Evolutionary conservation across 805 yeast genomes (phyloP).

Genomic region (Wickerhamomyces rabaulensis): DNA sequence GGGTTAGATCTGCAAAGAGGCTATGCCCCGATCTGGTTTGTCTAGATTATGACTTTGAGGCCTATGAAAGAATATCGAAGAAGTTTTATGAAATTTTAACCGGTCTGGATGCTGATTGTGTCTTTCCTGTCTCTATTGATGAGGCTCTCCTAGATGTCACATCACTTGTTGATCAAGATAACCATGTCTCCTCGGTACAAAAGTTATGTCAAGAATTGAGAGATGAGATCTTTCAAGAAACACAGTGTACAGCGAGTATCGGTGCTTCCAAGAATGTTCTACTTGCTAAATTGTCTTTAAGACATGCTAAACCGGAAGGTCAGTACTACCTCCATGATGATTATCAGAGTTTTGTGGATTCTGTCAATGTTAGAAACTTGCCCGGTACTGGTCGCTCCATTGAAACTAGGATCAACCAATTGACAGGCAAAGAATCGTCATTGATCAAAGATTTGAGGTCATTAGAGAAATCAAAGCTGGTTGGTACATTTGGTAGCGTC

Average conservation of each 20-base stretch:
- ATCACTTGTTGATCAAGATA: conserved; percentile 21
- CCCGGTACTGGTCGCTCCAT: conserved; percentile 64
- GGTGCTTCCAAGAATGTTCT: conserved; percentile 75
- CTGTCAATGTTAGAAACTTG: conserved; percentile 31
- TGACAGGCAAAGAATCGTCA: neutral
- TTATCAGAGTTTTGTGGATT: conserved; percentile 26
- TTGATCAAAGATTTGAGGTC: conserved; percentile 31
- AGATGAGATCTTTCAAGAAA: conserved; percentile 33
- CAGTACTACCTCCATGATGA: conserved; percentile 34
- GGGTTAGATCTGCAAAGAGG: conserved; percentile 63
- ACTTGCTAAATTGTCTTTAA: conserved; percentile 69
- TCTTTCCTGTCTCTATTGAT: conserved; percentile 82
- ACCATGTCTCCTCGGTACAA: conserved; percentile 21
- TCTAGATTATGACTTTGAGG: conserved; percentile 68
- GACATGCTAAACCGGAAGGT: conserved; percentile 80
- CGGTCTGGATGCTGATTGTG: conserved; percentile 29
- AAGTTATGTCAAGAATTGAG: conserved; percentile 27
- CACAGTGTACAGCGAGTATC: conserved; percentile 68
- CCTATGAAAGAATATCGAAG: conserved; percentile 62
- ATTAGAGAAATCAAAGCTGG: conserved; percentile 32
- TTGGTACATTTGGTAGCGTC: conserved; percentile 57
- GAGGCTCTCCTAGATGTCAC: conserved; percentile 80
- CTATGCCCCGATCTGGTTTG: conserved; percentile 62
- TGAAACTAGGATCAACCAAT: conserved; percentile 29
- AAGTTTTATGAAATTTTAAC: conserved; percentile 58